phyloP scores from a whole-genome alignment of 2,329 filamentous ascomycete species.

The Westerdykella aurantiaca region DNA sequence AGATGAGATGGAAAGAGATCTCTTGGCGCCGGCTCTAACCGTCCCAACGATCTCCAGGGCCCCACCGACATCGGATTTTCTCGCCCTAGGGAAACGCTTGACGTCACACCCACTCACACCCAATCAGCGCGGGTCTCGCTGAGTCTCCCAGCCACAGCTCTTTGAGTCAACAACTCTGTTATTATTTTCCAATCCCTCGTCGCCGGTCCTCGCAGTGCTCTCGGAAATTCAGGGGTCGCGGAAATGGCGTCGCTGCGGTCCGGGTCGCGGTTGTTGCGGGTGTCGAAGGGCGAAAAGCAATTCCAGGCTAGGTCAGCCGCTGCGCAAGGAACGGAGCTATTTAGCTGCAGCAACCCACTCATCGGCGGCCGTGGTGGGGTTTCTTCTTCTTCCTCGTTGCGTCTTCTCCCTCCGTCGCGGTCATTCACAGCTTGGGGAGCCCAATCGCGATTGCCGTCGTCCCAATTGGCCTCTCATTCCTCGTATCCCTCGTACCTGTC shows the following conservation, averaged over 20 bases:
- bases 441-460: slow-evolving; percentile 43
- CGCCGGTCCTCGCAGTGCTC: too few species aligned
- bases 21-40: not conserved
- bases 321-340: not conserved
- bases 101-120: not conserved
- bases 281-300: not conserved
- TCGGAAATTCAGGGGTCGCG: not conserved
- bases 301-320: not conserved
- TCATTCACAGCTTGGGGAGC: not conserved
- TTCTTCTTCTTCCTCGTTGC: not conserved
- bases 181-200: too few species aligned
- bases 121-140: not conserved
- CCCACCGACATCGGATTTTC: not conserved
- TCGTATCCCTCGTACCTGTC: too few species aligned
- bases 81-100: not conserved
- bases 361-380: not conserved
- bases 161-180: not conserved
- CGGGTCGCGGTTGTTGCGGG: not conserved
- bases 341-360: not conserved
- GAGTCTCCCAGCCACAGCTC: not conserved
- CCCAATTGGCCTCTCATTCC: slow-evolving; percentile 34
- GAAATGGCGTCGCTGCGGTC: not conserved
- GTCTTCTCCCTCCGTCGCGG: not conserved
- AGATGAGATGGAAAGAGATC: not conserved
- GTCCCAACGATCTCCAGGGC: not conserved